Percentiles rank a stretch among this genome's conserved stretches.
phyloP scores from a whole-genome alignment of 2,329 filamentous ascomycete species.

The Pezicula rhizophila region DNA sequence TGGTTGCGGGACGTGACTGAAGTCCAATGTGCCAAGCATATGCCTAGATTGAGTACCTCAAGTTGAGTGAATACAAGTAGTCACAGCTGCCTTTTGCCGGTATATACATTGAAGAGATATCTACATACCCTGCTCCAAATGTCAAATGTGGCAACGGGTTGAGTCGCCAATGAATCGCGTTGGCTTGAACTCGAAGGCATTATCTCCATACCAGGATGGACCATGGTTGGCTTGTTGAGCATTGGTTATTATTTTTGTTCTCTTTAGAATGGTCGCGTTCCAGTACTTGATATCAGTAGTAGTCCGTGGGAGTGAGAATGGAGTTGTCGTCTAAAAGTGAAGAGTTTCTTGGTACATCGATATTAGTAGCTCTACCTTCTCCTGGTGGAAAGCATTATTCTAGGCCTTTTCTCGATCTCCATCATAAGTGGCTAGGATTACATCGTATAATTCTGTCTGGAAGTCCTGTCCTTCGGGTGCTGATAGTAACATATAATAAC shows the following conservation, averaged over 20 bases:
- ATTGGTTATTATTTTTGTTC: slow-evolving; percentile 21
- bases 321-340: slow-evolving; percentile 15
- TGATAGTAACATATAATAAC: slow-evolving; percentile 14
- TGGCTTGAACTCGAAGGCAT: slow-evolving; percentile 17
- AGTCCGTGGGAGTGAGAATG: slow-evolving; percentile 14
- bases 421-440: slow-evolving; percentile 16
- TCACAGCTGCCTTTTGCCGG: no score
- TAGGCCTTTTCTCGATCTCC: slow-evolving; percentile 16
- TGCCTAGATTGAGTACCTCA: no score
- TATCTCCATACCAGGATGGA: slow-evolving; percentile 14
- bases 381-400: slow-evolving; percentile 19
- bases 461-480: slow-evolving; percentile 14
- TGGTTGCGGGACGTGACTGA: no score
- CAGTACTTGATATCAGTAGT: slow-evolving; percentile 14
- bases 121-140: slow-evolving; percentile 15
- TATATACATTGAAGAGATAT: no score
- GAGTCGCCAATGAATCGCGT: slow-evolving; percentile 14
- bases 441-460: slow-evolving; percentile 10
- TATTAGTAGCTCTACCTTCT: slow-evolving; percentile 15
- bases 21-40: no score
- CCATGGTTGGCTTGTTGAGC: slow-evolving; percentile 21
- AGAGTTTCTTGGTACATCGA: slow-evolving; percentile 20
- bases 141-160: slow-evolving; percentile 16
- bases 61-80: no score
- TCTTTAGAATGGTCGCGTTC: slow-evolving; percentile 15